phyloP scores from a whole-genome alignment of 1,139 yeast species.

The Suhomyces taliae region DNA sequence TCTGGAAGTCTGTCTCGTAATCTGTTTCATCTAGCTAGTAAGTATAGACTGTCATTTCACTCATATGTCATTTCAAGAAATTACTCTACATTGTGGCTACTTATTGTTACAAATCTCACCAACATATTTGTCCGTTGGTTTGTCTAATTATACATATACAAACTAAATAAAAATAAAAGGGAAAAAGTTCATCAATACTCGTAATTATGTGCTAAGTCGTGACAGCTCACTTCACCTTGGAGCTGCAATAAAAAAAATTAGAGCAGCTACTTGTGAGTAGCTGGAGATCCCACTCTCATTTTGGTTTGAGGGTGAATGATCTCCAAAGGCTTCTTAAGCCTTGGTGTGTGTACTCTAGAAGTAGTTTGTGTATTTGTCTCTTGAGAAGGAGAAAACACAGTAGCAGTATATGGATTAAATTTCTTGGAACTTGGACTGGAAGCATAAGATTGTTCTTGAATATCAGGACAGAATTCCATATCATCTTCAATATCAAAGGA shows the following conservation, averaged over 20 bases:
- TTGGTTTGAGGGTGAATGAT: constrained; percentile 81
- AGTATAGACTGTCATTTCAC: no score
- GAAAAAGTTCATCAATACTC: constrained; percentile 2
- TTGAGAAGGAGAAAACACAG: constrained; percentile 50
- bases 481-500: constrained; percentile 68
- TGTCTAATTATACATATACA: background rate
- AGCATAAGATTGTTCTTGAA: constrained; percentile 21
- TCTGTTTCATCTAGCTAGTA: background rate
- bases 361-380: constrained; percentile 9
- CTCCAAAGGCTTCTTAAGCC: constrained; percentile 65
- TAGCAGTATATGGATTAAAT: constrained; percentile 62
- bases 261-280: constrained; percentile 13
- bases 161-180: background rate
- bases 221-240: background rate
- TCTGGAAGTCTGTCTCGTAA: background rate
- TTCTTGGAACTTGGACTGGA: constrained; percentile 27
- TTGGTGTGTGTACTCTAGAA: constrained; percentile 48
- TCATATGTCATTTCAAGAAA: no score
- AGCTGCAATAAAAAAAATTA: background rate
- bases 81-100: no score
- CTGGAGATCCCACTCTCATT: constrained; percentile 61
- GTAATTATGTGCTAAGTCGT: constrained; percentile 1
- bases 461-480: constrained; percentile 66
- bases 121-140: background rate
- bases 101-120: background rate